Evolutionary conservation across 495 filamentous ascomycete genomes (phyloP).

Genomic region (Aspergillus haitiensis): DNA sequence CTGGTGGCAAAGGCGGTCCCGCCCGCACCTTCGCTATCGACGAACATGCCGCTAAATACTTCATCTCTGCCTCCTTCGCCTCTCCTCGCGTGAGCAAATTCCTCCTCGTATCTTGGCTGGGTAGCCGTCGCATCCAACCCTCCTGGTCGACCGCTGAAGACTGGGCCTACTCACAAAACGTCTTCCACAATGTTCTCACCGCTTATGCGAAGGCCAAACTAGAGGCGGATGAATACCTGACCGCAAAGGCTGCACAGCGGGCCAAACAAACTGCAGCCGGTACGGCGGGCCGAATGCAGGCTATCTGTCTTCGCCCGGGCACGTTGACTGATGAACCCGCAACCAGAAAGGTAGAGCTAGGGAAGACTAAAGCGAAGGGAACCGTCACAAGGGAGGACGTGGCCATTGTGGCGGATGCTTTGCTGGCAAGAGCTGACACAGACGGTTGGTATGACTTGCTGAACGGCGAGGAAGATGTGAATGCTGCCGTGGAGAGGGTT

Average conservation of each 20-base stretch:
- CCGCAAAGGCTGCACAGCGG: constrained; percentile 51
- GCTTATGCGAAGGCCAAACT: constrained; percentile 74
- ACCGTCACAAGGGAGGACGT: constrained; percentile 66
- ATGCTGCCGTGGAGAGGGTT: constrained; percentile 64
- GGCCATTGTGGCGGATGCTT: constrained; percentile 62
- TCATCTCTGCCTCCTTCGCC: constrained; percentile 64
- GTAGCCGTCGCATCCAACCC: constrained; percentile 57
- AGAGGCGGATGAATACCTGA: constrained; percentile 71
- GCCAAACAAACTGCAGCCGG: constrained; percentile 44
- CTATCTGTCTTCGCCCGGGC: constrained; percentile 70
- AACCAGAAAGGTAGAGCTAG: constrained; percentile 62
- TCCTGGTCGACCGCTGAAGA: constrained; percentile 66
- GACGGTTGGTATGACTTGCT: constrained; percentile 64
- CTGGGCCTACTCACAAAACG: constrained; percentile 51
- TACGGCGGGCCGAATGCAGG: constrained; percentile 49
- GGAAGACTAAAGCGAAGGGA: constrained; percentile 58
- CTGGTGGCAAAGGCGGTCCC: constrained; percentile 73
- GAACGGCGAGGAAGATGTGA: constrained; percentile 57
- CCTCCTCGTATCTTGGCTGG: constrained; percentile 69
- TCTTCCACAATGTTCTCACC: constrained; percentile 56
- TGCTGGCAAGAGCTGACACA: constrained; percentile 61
- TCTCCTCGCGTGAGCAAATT: constrained; percentile 65
- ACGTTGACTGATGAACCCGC: constrained; percentile 57
- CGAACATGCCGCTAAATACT: constrained; percentile 66
- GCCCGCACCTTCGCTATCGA: constrained; percentile 62